Evolutionary conservation across 2,329 filamentous ascomycete species (phyloP), one percentile per base, ranked within the genome.

Genomic region (Apiospora phragmitis): DNA sequence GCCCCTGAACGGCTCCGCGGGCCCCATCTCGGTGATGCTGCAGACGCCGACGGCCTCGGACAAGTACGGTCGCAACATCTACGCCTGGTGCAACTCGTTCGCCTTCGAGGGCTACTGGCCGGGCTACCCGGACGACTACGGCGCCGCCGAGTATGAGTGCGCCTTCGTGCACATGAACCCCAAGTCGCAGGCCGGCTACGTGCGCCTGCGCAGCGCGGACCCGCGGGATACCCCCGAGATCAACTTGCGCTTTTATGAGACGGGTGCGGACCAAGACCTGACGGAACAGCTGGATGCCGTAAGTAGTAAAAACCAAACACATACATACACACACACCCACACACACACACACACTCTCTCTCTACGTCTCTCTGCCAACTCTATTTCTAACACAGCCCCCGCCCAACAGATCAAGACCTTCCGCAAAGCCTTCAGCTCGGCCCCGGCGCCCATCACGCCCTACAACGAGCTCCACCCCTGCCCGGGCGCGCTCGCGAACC

Each of bases 221-320:
- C 91, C 91, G 0, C 86, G 88, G 0, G 91, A 92, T 68, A 81
- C 85, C 5, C 92, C 92, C 0, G 80, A 87, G 9, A 91, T 93
- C 73, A 82, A 84, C 70, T 91, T 90, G 81, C 88, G 89, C 77
- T 91, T 87, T 79, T 91, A 88, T 80, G 83, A 85, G 65, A 81
- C 83, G 0, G 87, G 87, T 16, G 81, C 76, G 16, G 82, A 85
- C 12, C 70, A 74, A 45, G 76, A 78, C 65, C 68, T 77, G 51
- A 72, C 75, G 67, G 74, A 74, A 16, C 73, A 77, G 73, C 68
- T 75, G 16, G 76, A 78, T 47, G 76, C 76, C 18, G 72, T 62
- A 62, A n/a, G 55, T 38, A n/a, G 12, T 12, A 32, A 11, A 55
- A 29, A 6, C 24, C 24, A 29, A 4, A 29, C 47, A 29, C 18